Base-by-base conservation (phyloP, 345 rosid species). In the Murraya paniculata region DNA sequence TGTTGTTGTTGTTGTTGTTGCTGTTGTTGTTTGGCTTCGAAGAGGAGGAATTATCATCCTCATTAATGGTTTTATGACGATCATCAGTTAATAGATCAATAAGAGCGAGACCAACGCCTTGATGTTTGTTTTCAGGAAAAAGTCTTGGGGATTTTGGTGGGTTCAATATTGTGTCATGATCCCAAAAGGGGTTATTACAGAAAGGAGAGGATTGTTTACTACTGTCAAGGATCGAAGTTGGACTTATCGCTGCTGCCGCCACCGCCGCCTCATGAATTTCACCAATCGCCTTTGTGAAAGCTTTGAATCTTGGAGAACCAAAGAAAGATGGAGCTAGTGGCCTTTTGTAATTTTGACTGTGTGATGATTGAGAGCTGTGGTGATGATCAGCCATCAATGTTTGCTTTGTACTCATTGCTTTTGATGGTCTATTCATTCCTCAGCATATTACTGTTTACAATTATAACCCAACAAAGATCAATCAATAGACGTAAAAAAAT, bases 71-170 rank as follows among this genome's bases (percentile, higher is more conserved):
- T 73, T 82, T 75, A 22, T 60, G 38, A 39, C 13, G 18, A 3
- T 58, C 31, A 41, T 58, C 35, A 38, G 81, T 62, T 60, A 74
- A 30, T 21, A 45, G 38, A 57, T 86, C 85, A 25, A 87, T 75
- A 58, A 93, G 89, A 4, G 91, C 96, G 33, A 91, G 86, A 36
- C 91, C 93, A 70, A 91, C 83, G 35, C 89, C 85, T 80, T 85
- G 86, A 58, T 38, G 80, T 55, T 78, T 81, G 77, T 35, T 77
- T 31, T 77, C 83, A 0, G 81, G 58, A 25, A 71, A 80, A 68
- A 72, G 14, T 73, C 76, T 82, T 7, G 86, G 89, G n/a, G 88
- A 83, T 61, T 85, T 85, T 6, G 84, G 79, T 21, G 67, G 77
- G 21, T 77, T 76, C 28, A 18, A 53, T 1, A 53, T 18, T 16